Percentiles rank a stretch among this genome's conserved stretches.
Evolutionary conservation across 495 filamentous ascomycete species (phyloP).

Genomic region (Annulohypoxylon stygium): DNA sequence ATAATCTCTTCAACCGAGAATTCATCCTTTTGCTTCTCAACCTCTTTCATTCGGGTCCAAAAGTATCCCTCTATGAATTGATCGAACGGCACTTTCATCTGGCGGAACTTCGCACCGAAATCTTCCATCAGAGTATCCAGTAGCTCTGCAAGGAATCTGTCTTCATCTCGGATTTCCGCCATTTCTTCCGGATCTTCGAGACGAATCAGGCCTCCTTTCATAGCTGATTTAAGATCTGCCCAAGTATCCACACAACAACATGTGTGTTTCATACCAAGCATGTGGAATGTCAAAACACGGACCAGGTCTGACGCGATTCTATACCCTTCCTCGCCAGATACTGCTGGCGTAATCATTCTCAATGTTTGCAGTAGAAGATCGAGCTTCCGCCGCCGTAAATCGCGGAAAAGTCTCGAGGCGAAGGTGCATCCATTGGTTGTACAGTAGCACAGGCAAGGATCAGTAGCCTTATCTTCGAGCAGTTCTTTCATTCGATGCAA

Average conservation of each 20-base stretch:
- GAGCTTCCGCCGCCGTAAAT: too few species aligned
- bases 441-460: slow-evolving; percentile 27
- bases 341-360: too few species aligned
- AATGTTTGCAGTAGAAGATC: too few species aligned
- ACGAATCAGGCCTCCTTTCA: not conserved
- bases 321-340: not conserved
- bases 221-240: not conserved
- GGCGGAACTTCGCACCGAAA: slow-evolving; percentile 20
- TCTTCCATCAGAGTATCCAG: slow-evolving; percentile 25
- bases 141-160: slow-evolving; percentile 12
- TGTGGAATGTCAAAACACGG: slow-evolving; percentile 12
- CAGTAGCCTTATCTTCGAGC: not conserved
- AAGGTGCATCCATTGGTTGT: slow-evolving; percentile 13
- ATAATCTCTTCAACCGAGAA: not conserved
- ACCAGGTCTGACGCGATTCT: not conserved
- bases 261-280: slow-evolving; percentile 31
- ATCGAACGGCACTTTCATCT: slow-evolving; percentile 1
- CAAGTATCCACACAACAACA: slow-evolving; percentile 7
- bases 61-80: slow-evolving; percentile 23
- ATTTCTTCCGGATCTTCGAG: slow-evolving; percentile 29
- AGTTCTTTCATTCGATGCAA: not conserved
- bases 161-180: slow-evolving; percentile 34
- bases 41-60: slow-evolving; percentile 13
- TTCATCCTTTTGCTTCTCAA: slow-evolving; percentile 9
- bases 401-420: not conserved